Evolutionary conservation across 2,329 filamentous ascomycete species (phyloP).

Genomic region (Beauveria varroae): DNA sequence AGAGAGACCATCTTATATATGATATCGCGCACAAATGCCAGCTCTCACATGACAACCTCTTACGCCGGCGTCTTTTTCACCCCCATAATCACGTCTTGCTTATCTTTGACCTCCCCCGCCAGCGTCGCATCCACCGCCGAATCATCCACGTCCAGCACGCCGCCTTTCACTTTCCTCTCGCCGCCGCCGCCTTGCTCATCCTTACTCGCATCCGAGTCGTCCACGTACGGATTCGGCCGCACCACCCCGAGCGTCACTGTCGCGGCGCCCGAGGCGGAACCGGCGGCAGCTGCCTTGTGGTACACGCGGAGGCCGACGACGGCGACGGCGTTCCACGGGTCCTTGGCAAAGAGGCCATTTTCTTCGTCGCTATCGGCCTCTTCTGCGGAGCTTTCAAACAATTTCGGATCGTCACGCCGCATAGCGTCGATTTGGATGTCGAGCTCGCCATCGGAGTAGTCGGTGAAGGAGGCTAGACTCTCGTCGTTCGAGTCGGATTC

Average conservation of each 20-base stretch:
- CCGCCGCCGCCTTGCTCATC: constrained; percentile 10
- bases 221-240: constrained; percentile 27
- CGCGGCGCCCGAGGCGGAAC: constrained; percentile 16
- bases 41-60: not conserved
- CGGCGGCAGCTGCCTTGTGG: constrained; percentile 31
- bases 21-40: too few relatives aligned
- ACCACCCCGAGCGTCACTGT: constrained; percentile 31
- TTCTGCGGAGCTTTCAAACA: not conserved
- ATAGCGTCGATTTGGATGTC: constrained; percentile 22
- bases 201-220: constrained; percentile 6
- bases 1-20: not conserved
- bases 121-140: constrained; percentile 38
- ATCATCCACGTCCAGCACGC: constrained; percentile 37
- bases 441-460: constrained; percentile 33
- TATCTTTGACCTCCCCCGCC: constrained; percentile 24
- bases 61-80: constrained; percentile 7
- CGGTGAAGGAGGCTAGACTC: constrained; percentile 28
- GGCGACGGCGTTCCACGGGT: constrained; percentile 58
- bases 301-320: constrained; percentile 57
- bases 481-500: constrained; percentile 11
- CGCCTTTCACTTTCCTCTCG: constrained; percentile 21
- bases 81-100: constrained; percentile 29
- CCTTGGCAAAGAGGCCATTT: constrained; percentile 39
- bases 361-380: not conserved
- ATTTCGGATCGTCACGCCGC: not conserved